A percentile compares a stretch with the other conserved stretches of the same genome.
phyloP scores from a whole-genome alignment of 352 stramenopile species.

The Lagenidium giganteum region DNA sequence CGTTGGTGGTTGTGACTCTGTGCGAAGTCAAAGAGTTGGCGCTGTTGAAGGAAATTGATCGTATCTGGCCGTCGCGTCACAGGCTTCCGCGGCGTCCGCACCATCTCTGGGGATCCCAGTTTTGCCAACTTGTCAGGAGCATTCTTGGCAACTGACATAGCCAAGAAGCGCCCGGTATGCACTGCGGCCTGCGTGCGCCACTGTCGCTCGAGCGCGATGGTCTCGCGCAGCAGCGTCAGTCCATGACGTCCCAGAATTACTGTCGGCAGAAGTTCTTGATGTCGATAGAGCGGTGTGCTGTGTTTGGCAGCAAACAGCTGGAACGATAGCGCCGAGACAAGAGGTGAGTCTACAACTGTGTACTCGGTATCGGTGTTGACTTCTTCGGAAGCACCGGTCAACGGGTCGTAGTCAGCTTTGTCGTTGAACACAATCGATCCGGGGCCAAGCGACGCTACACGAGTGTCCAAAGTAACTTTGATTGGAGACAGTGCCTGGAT shows the following conservation, averaged over 20 bases:
- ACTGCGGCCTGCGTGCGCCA: slow-evolving; percentile 21
- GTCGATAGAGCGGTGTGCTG: slow-evolving; percentile 1
- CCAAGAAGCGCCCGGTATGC: slow-evolving; percentile 23
- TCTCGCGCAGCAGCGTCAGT: slow-evolving; percentile 19
- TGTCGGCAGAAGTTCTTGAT: slow-evolving; percentile 19
- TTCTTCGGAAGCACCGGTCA: too few relatives aligned
- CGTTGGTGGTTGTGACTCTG: too few relatives aligned
- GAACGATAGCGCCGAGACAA: slow-evolving; percentile 24
- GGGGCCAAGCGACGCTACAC: slow-evolving; percentile 30
- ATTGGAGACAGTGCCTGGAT: background rate
- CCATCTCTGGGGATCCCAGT: too few relatives aligned
- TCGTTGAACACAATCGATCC: slow-evolving; percentile 30
- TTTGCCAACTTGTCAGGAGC: too few relatives aligned
- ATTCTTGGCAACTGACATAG: slow-evolving; percentile 6
- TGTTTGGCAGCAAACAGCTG: slow-evolving; percentile 18
- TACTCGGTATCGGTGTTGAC: slow-evolving; percentile 17
- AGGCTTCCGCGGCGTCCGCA: too few relatives aligned
- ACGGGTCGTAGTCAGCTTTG: background rate
- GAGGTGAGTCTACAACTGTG: slow-evolving; percentile 31
- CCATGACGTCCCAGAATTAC: slow-evolving; percentile 29
- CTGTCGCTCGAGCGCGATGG: slow-evolving; percentile 17
- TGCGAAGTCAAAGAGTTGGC: too few relatives aligned
- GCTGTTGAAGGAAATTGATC: too few relatives aligned
- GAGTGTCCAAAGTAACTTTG: slow-evolving; percentile 28
- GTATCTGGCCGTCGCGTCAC: too few relatives aligned